Base-by-base conservation (phyloP, 805 yeast species). In the Wickerhamomyces alni region DNA sequence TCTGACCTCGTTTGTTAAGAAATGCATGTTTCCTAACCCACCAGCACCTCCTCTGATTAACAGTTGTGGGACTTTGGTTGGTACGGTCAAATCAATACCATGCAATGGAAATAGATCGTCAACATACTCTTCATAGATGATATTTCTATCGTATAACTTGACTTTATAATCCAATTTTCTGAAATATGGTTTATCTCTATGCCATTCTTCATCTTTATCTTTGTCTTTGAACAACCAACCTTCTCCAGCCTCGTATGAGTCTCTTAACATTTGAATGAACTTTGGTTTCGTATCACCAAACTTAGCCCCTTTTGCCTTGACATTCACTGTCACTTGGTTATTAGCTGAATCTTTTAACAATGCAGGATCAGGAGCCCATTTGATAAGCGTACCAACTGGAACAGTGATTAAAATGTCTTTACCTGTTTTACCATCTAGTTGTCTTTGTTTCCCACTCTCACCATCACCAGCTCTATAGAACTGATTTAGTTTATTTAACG, bases 1-100 rank as follows among this genome's bases (percentile, higher is more conserved):
- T 44, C 97, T 75, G 42, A 93, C 79, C 37, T 78, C 76, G 34
- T 82, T 71, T 2, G 96, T 87, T 36, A 86, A 67, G 56, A 93
- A 93, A 59, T 91, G 96, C 93, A 87, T 87, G 60, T 93, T 93
- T 1, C 99, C 99, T 66, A 91, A 70, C 0, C 99, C 99, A 17
- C 98, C 98, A 46, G 71, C 69, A 9, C 99, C 99, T 32, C 99
- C 99, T 50, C 73, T 74, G 34, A 89, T 53, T 16, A 93, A 51
- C 37, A 85, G 63, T 4, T 82, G 59, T 2, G 98, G 96, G 33
- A 71, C 74, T 2, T 72, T 72, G 0, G 87, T 69, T 15, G 80
- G 77, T 45, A 68, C 59, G 42, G 70, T 62, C 34, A 87, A 63
- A 59, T 93, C 99, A 19, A 87, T 55, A 0, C 98, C 98, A n/a